phyloP scores from a whole-genome alignment of 768 basidiomycete species.

The Phlebiopsis flavidoalba region DNA sequence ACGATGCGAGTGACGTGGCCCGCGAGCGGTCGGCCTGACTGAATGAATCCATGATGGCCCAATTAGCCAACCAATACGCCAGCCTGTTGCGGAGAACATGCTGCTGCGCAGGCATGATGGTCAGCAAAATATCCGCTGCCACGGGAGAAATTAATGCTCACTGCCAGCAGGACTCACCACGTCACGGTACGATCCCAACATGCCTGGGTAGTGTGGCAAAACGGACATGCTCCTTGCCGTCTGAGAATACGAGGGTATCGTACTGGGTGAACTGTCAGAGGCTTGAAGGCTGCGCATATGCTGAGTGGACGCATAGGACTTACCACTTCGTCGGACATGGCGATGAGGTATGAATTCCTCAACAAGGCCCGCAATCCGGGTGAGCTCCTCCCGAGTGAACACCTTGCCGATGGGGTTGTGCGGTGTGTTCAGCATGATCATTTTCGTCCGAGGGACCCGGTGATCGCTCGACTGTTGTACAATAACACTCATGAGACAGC shows the following conservation, averaged over 20 bases:
- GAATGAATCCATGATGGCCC: conserved; percentile 78
- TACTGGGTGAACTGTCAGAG: conserved; percentile 49
- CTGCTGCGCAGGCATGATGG: conserved; percentile 46
- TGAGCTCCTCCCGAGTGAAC: conserved; percentile 78
- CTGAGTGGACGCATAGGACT: conserved; percentile 23
- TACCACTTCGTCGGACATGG: conserved; percentile 97
- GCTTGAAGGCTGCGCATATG: not conserved
- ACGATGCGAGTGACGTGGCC: conserved; percentile 93
- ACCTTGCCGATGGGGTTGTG: conserved; percentile 99
- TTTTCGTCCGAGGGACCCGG: conserved; percentile 87
- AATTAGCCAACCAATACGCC: conserved; percentile 96
- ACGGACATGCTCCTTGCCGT: conserved; percentile 83
- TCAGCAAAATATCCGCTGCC: conserved; percentile 2
- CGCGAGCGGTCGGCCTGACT: conserved; percentile 82
- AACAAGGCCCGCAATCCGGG: conserved; percentile 80
- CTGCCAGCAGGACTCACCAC: conserved; percentile 96
- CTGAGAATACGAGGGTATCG: conserved; percentile 88
- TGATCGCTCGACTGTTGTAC: conserved; percentile 62
- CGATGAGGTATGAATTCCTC: conserved; percentile 88
- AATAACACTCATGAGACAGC: not conserved
- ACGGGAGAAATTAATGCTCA: conserved; percentile 34
- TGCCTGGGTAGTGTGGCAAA: conserved; percentile 93
- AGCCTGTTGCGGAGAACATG: conserved; percentile 96
- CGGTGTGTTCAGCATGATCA: conserved; percentile 93
- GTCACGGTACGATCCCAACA: conserved; percentile 99